phyloP scores from a whole-genome alignment of 2,329 filamentous ascomycete genomes.

The Claviceps sorghi region DNA sequence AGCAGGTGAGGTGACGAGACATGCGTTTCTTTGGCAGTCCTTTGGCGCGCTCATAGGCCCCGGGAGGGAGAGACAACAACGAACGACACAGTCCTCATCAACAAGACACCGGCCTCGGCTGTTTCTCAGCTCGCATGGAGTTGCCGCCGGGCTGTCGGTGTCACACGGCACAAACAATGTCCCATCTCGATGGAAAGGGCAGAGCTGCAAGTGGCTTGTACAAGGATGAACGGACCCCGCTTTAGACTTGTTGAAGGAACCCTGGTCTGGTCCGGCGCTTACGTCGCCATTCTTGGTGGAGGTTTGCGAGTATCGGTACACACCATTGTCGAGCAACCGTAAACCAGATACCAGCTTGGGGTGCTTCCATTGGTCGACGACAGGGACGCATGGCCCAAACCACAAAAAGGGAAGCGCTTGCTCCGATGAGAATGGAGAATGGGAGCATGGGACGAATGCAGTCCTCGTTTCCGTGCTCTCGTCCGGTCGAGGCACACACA shows the following conservation, averaged over 20 bases:
- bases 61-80: too few relatives aligned
- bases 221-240: conserved; percentile 7
- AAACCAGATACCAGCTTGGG: conserved; percentile 21
- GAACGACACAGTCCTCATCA: background rate
- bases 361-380: conserved; percentile 25
- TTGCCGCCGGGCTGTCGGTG: background rate
- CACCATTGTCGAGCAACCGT: conserved; percentile 21
- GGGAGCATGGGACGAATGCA: background rate
- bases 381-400: conserved; percentile 1
- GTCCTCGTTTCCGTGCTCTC: background rate
- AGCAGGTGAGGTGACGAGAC: background rate
- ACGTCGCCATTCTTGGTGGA: conserved; percentile 33
- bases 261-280: conserved; percentile 34
- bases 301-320: background rate
- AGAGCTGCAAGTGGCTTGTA: background rate
- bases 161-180: background rate
- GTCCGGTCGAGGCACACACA: background rate
- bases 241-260: conserved; percentile 16
- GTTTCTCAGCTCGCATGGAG: background rate
- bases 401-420: background rate
- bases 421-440: background rate
- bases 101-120: background rate
- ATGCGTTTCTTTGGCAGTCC: background rate
- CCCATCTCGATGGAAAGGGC: background rate
- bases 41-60: background rate